Percentiles rank a stretch among this genome's conserved stretches.
Evolutionary conservation across 768 basidiomycete genomes (phyloP).

Genomic region (Rhizopogon vesiculosus): DNA sequence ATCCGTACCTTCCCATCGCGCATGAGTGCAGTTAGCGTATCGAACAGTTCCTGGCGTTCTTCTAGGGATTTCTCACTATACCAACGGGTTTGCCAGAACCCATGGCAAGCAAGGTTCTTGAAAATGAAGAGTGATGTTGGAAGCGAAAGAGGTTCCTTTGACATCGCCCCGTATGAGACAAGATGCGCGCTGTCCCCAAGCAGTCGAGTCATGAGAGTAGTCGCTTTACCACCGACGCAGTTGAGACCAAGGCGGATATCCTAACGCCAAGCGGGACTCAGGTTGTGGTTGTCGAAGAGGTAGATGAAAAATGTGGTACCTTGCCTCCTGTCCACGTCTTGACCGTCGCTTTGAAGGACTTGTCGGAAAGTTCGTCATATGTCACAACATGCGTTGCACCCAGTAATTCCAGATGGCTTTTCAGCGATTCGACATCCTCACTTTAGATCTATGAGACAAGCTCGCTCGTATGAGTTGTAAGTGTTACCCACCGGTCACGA

Average conservation of each 20-base stretch:
- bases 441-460: constrained; percentile 26
- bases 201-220: constrained; percentile 62
- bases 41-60: constrained; percentile 50
- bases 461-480: background rate
- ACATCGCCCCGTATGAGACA: constrained; percentile 90
- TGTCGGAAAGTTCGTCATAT: constrained; percentile 68
- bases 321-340: constrained; percentile 63
- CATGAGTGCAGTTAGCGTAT: constrained; percentile 48
- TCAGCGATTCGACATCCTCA: constrained; percentile 47
- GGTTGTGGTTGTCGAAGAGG: constrained; percentile 5
- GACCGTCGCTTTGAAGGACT: constrained; percentile 45
- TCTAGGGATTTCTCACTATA: constrained; percentile 43
- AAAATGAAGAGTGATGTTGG: constrained; percentile 83
- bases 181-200: constrained; percentile 67
- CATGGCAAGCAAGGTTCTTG: constrained; percentile 70
- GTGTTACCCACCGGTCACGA: constrained; percentile 51
- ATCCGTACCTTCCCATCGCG: constrained; percentile 44
- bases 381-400: constrained; percentile 78
- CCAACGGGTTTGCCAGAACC: constrained; percentile 80
- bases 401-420: constrained; percentile 45
- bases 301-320: constrained; percentile 29
- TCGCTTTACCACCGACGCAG: constrained; percentile 63
- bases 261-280: constrained; percentile 14
- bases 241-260: constrained; percentile 46
- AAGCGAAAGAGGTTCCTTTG: constrained; percentile 71